phyloP scores from a whole-genome alignment of 2,329 filamentous ascomycete genomes.

The Diaporthe longicolla region DNA sequence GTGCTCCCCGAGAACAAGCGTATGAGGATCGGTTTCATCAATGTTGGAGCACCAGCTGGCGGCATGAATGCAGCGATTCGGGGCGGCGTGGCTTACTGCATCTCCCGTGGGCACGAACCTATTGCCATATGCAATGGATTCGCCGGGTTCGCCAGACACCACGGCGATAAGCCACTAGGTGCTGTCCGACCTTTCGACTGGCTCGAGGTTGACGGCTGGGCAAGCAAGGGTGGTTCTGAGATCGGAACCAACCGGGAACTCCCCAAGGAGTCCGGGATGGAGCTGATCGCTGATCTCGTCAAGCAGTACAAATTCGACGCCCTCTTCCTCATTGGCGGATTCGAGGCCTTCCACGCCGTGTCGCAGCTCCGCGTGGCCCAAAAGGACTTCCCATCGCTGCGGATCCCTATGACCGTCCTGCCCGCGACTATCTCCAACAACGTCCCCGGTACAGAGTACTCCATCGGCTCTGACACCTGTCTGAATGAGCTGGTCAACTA shows the following conservation, averaged over 20 bases:
- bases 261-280: conserved; percentile 87
- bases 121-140: conserved; percentile 97
- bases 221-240: conserved; percentile 95
- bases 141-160: conserved; percentile 91
- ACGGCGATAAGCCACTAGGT: conserved; percentile 84
- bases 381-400: conserved; percentile 84
- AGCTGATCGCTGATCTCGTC: conserved; percentile 85
- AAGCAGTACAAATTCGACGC: conserved; percentile 90
- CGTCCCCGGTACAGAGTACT: conserved; percentile 97
- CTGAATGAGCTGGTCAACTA: conserved; percentile 95
- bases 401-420: conserved; percentile 91
- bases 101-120: conserved; percentile 92
- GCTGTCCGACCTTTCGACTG: conserved; percentile 89
- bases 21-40: conserved; percentile 95
- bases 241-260: conserved; percentile 98
- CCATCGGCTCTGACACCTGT: conserved; percentile 95
- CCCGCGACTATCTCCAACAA: conserved; percentile 99
- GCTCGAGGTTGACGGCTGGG: conserved; percentile 96
- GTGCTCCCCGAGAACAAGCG: conserved; percentile 81
- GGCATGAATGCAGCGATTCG: conserved; percentile 98
- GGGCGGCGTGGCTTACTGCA: conserved; percentile 92
- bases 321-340: conserved; percentile 92
- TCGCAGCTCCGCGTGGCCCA: conserved; percentile 88
- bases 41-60: conserved; percentile 95
- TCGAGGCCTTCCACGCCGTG: conserved; percentile 95